phyloP scores from a whole-genome alignment of 192 early-diverging fungal species.

The Entomortierella beljakovae region DNA sequence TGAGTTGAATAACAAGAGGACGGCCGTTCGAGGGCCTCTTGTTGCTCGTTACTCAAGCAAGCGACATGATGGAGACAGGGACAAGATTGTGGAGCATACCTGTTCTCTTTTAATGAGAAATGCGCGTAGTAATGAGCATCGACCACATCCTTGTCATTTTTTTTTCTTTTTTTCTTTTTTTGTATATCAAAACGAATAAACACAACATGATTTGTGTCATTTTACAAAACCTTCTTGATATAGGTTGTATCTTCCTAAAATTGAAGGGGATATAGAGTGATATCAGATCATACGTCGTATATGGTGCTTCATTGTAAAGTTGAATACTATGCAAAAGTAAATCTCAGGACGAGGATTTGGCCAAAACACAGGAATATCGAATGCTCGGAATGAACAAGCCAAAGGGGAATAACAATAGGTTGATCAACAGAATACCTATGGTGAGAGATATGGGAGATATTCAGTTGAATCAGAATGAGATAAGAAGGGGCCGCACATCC shows the following conservation, averaged over 20 bases:
- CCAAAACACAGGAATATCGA: slow-evolving; percentile 99
- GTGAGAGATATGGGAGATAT: neutral
- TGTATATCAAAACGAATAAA: too few relatives aligned
- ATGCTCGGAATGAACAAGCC: slow-evolving; percentile 87
- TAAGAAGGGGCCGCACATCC: too few relatives aligned
- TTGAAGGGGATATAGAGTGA: slow-evolving; percentile 90
- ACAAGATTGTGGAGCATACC: neutral
- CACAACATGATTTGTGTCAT: too few relatives aligned
- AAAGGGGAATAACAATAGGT: slow-evolving; percentile 83
- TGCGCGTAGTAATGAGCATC: too few relatives aligned
- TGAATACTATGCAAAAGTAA: slow-evolving; percentile 95
- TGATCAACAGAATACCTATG: slow-evolving; percentile 83
- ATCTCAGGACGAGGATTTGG: slow-evolving; percentile 96
- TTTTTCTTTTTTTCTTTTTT: too few relatives aligned
- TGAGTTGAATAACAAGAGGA: neutral
- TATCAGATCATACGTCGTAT: slow-evolving; percentile 98
- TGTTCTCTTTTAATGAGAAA: too few relatives aligned
- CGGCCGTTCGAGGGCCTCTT: neutral
- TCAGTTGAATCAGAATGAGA: too few relatives aligned
- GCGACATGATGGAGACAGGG: neutral
- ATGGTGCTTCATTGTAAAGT: slow-evolving; percentile 96
- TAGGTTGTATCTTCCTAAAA: slow-evolving; percentile 84
- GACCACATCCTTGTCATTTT: too few relatives aligned
- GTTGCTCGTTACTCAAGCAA: neutral
- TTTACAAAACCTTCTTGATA: neutral